These are phyloP conservation scores for Erythrophleum ivorense DNA, from an alignment of 331 rosid genomes.

Conservation along the genomic window DNA sequence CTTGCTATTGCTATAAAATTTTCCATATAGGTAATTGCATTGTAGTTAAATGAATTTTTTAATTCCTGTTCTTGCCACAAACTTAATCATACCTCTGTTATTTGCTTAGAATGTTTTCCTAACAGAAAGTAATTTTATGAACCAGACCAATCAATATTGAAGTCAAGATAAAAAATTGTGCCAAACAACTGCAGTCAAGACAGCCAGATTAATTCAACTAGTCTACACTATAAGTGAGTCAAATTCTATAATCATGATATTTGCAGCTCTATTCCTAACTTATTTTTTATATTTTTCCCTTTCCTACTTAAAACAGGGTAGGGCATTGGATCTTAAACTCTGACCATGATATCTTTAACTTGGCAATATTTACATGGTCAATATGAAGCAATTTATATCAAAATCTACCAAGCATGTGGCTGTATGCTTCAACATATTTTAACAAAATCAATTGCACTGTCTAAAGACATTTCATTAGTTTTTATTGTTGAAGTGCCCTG, in stretches of 20 bases:
- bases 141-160: background rate
- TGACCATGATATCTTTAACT: background rate
- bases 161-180: background rate
- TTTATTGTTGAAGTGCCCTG: background rate
- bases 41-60: background rate
- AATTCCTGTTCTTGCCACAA: background rate
- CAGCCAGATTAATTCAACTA: background rate
- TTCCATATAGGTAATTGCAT: background rate
- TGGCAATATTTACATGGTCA: background rate
- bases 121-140: background rate
- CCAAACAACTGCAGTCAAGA: background rate
- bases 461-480: conserved; percentile 18
- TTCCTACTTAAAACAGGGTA: background rate
- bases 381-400: background rate
- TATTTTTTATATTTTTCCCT: background rate
- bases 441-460: background rate
- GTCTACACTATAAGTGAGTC: background rate
- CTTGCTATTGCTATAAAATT: background rate
- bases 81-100: background rate
- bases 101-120: background rate
- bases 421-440: background rate
- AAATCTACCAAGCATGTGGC: conserved; percentile 19
- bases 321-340: background rate
- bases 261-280: background rate
- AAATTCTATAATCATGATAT: conserved; percentile 18